Percentiles rank a stretch among this genome's conserved stretches.
phyloP scores from a whole-genome alignment of 257 asterid genomes.

The Ilex aquifolium region DNA sequence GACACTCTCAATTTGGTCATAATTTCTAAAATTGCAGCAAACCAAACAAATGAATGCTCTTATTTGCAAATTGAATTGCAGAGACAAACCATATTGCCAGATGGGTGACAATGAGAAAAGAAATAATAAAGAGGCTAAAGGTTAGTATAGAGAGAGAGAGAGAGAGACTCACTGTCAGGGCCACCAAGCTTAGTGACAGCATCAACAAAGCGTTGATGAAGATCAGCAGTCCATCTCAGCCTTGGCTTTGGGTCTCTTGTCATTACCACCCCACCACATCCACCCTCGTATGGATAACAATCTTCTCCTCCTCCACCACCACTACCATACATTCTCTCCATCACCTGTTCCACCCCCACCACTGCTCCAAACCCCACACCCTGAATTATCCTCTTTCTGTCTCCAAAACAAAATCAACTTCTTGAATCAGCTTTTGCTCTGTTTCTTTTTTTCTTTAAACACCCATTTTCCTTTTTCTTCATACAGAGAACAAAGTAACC shows the following conservation, averaged over 20 bases:
- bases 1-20: too few relatives aligned
- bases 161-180: conserved; percentile 32
- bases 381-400: background rate
- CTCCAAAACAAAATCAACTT: background rate
- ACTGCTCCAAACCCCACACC: background rate
- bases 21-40: too few relatives aligned
- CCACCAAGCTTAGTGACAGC: conserved; percentile 49
- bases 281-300: conserved; percentile 8
- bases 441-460: background rate
- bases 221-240: conserved; percentile 44
- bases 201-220: conserved; percentile 43
- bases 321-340: conserved; percentile 20
- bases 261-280: conserved; percentile 27
- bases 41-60: too few relatives aligned
- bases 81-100: too few relatives aligned
- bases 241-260: conserved; percentile 45
- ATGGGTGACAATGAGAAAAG: too few relatives aligned
- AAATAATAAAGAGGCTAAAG: too few relatives aligned
- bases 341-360: background rate
- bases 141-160: too few relatives aligned
- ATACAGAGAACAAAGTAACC: conserved; percentile 3
- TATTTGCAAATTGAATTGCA: too few relatives aligned
- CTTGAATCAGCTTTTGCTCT: too few relatives aligned
- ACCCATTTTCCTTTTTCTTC: conserved; percentile 4
- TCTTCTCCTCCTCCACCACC: conserved; percentile 12